Conservation (phyloP, 2,329 filamentous ascomycete species). For the Aureobasidium zeae region DNA sequence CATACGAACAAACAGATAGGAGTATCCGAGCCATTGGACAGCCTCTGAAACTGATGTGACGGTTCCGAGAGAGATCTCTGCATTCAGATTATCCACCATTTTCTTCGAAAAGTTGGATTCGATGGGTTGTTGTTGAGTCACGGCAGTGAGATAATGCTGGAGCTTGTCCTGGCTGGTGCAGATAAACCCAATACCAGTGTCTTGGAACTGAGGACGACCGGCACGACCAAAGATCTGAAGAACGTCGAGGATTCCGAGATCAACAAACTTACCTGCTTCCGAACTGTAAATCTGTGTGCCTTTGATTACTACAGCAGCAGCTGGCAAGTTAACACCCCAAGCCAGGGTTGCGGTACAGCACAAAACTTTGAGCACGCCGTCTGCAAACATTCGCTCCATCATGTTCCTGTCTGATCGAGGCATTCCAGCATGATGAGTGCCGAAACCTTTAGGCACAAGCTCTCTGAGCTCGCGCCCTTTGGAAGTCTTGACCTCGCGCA, state of each 20-base stretch:
- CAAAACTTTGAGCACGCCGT: constrained; percentile 90
- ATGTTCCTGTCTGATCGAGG: constrained; percentile 85
- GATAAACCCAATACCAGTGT: constrained; percentile 96
- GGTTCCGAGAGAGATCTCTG: constrained; percentile 85
- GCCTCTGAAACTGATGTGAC: constrained; percentile 91
- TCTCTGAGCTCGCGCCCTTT: constrained; percentile 83
- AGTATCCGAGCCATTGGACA: constrained; percentile 96
- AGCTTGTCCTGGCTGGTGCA: constrained; percentile 93
- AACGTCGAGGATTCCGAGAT: constrained; percentile 91
- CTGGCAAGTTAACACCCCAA: constrained; percentile 97
- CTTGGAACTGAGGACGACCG: constrained; percentile 93
- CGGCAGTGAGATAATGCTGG: constrained; percentile 79
- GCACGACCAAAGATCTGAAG: constrained; percentile 98
- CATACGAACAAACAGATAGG: constrained; percentile 96
- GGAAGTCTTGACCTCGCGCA: constrained; percentile 76
- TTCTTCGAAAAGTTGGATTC: constrained; percentile 94
- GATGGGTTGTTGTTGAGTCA: constrained; percentile 93
- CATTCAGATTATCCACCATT: constrained; percentile 92
- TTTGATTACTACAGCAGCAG: constrained; percentile 94
- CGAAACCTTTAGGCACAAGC: constrained; percentile 79
- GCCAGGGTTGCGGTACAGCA: constrained; percentile 97
- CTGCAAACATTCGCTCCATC: constrained; percentile 84
- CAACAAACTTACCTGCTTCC: constrained; percentile 92
- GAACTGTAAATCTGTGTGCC: constrained; percentile 95
- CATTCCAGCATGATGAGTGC: constrained; percentile 96